Conservation (phyloP, 495 filamentous ascomycete species). For the Tuber melanosporum region DNA sequence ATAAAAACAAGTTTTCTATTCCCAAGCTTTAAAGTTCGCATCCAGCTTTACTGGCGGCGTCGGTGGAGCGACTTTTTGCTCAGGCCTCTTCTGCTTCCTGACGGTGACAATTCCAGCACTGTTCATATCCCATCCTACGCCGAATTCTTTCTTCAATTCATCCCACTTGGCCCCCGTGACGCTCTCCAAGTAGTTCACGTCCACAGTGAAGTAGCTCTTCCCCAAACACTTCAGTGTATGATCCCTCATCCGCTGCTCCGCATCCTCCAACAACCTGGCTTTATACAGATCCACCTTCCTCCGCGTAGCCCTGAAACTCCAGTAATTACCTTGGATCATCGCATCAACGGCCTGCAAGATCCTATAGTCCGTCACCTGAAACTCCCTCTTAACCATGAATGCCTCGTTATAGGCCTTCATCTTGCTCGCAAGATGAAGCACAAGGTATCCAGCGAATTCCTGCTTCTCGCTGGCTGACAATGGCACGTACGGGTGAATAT, state of each 20-base stretch:
- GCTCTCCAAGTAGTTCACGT: slow-evolving; percentile 57
- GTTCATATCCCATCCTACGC: slow-evolving; percentile 74
- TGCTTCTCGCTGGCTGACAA: slow-evolving; percentile 62
- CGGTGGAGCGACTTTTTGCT: slow-evolving; percentile 39
- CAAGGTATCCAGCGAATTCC: slow-evolving; percentile 70
- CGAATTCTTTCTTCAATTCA: slow-evolving; percentile 56
- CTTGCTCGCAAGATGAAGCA: slow-evolving; percentile 83
- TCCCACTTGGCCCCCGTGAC: slow-evolving; percentile 61
- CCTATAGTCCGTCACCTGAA: slow-evolving; percentile 54
- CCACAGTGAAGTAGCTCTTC: slow-evolving; percentile 67
- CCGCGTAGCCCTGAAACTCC: slow-evolving; percentile 65
- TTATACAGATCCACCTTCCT: slow-evolving; percentile 68
- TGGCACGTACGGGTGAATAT: slow-evolving; percentile 58
- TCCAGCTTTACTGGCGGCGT: slow-evolving; percentile 8
- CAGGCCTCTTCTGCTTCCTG: slow-evolving; percentile 50
- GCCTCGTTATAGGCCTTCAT: slow-evolving; percentile 68
- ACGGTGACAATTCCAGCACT: slow-evolving; percentile 61
- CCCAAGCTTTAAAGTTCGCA: slow-evolving; percentile 28
- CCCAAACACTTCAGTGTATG: slow-evolving; percentile 79
- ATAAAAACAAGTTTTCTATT: slow-evolving; percentile 11
- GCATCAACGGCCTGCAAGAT: slow-evolving; percentile 63
- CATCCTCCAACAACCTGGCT: slow-evolving; percentile 70
- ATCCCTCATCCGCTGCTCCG: slow-evolving; percentile 60
- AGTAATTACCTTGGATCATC: slow-evolving; percentile 74
- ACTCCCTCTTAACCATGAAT: slow-evolving; percentile 54